Conservation (phyloP, 148 eudicot genomes). For the Rhododendron henanense region DNA sequence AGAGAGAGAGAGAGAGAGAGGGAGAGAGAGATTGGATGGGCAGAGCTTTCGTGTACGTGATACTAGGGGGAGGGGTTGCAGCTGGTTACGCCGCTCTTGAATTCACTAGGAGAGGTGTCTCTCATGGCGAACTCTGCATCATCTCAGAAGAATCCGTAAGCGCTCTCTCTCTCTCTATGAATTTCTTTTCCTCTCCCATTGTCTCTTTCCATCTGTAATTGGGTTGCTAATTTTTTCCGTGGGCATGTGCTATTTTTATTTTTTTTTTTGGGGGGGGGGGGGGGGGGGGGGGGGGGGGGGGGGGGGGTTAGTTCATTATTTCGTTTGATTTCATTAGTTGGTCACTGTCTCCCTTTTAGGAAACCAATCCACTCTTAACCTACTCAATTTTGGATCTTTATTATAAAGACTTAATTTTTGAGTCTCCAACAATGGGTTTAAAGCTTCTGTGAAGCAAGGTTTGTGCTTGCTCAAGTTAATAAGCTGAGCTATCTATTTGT, state of each 20-base stretch:
- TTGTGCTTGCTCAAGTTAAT: neutral
- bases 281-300: neutral
- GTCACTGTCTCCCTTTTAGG: neutral
- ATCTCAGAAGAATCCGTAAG: slow-evolving; percentile 84
- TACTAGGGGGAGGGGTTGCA: slow-evolving; percentile 93
- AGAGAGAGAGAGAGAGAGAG: slow-evolving; percentile 5
- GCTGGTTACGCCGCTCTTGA: slow-evolving; percentile 98
- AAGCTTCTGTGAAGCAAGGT: neutral
- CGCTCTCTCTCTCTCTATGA: neutral
- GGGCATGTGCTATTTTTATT: neutral
- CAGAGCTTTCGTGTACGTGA: slow-evolving; percentile 85
- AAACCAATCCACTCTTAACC: neutral
- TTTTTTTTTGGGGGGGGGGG: neutral
- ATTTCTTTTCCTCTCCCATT: neutral
- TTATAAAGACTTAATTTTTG: neutral
- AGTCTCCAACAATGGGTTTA: neutral
- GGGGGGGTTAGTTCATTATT: neutral
- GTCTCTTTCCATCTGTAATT: neutral
- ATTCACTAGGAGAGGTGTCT: slow-evolving; percentile 62
- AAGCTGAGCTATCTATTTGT: neutral
- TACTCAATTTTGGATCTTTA: neutral
- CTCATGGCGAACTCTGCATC: slow-evolving; percentile 91
- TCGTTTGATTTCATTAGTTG: neutral
- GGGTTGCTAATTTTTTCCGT: neutral
- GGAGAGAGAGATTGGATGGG: slow-evolving; percentile 55